A percentile compares a stretch with the other conserved stretches of the same genome.
Evolutionary conservation across 2,329 filamentous ascomycete species (phyloP).

Genomic region (Coleophoma crateriformis): DNA sequence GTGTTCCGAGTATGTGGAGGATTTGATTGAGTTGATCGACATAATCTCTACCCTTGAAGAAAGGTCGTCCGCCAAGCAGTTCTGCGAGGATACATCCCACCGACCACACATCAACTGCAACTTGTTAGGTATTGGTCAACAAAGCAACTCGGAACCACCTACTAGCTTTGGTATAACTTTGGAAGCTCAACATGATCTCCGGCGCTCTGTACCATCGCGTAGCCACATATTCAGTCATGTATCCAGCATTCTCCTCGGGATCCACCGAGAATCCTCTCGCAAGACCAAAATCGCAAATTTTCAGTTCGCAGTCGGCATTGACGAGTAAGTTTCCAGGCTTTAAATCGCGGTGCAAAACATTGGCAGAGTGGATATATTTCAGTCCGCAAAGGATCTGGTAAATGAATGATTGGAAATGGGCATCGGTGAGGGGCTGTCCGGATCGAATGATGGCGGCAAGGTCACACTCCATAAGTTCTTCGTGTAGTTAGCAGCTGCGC

Average conservation of each 20-base stretch:
- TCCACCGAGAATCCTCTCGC: slow-evolving; percentile 96
- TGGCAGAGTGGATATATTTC: slow-evolving; percentile 99
- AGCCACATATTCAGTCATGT: slow-evolving; percentile 99
- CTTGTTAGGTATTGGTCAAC: slow-evolving; percentile 11
- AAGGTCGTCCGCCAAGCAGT: slow-evolving; percentile 89
- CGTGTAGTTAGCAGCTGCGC: slow-evolving; percentile 14
- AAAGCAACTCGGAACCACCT: slow-evolving; percentile 38
- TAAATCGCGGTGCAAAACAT: slow-evolving; percentile 92
- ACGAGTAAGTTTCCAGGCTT: slow-evolving; percentile 97
- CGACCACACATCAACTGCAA: slow-evolving; percentile 98
- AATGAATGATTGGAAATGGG: slow-evolving; percentile 99
- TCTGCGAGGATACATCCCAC: slow-evolving; percentile 97
- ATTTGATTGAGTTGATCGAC: slow-evolving; percentile 99
- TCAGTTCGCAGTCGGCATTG: slow-evolving; percentile 98
- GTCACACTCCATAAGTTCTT: slow-evolving; percentile 99
- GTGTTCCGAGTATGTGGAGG: slow-evolving; percentile 93
- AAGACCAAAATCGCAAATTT: slow-evolving; percentile 97
- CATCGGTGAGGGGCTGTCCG: slow-evolving; percentile 93
- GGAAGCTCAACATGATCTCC: slow-evolving; percentile 99
- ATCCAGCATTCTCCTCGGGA: slow-evolving; percentile 95
- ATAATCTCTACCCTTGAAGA: slow-evolving; percentile 99
- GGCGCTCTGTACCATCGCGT: slow-evolving; percentile 98
- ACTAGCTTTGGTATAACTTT: slow-evolving; percentile 99
- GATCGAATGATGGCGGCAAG: slow-evolving; percentile 96
- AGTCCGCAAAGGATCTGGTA: slow-evolving; percentile 98